A percentile compares a stretch with the other conserved stretches of the same genome.
Evolutionary conservation across 1,284 basidiomycete genomes (phyloP).

Genomic region (Cutaneotrichosporon dermatis): DNA sequence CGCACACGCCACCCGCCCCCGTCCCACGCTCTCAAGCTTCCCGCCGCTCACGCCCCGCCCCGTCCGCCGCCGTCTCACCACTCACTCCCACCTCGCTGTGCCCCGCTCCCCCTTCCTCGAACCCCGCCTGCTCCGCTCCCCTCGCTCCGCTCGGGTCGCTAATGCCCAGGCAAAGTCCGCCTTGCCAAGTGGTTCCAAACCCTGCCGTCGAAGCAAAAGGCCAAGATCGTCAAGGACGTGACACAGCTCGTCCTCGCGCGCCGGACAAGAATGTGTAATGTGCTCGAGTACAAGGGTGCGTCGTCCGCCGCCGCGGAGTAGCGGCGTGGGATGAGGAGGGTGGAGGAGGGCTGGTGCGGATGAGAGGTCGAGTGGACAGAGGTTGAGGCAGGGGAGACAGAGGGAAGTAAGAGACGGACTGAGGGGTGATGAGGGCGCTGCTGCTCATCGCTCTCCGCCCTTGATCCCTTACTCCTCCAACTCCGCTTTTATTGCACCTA

Average conservation of each 20-base stretch:
- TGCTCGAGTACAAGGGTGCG: slow-evolving; percentile 96
- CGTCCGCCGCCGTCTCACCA: too few relatives aligned
- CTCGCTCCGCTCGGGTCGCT: neutral
- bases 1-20: too few relatives aligned
- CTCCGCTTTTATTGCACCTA: too few relatives aligned
- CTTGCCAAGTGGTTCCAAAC: slow-evolving; percentile 99
- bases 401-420: too few relatives aligned
- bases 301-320: neutral
- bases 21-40: too few relatives aligned
- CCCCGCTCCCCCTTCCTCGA: neutral
- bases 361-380: neutral
- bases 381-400: too few relatives aligned
- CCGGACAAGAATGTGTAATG: slow-evolving; percentile 97
- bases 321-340: neutral
- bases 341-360: too few relatives aligned
- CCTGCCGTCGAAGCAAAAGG: slow-evolving; percentile 86
- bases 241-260: slow-evolving; percentile 96
- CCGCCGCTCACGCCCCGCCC: too few relatives aligned
- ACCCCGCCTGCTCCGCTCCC: neutral
- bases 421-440: too few relatives aligned
- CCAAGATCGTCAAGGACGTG: slow-evolving; percentile 98
- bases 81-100: too few relatives aligned
- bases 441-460: too few relatives aligned
- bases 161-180: slow-evolving; percentile 79
- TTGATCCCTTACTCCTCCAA: too few relatives aligned